Evolutionary conservation across 1,284 basidiomycete species (phyloP), one percentile per base, ranked within the genome.

Genomic region (Ceratobasidium sp.): DNA sequence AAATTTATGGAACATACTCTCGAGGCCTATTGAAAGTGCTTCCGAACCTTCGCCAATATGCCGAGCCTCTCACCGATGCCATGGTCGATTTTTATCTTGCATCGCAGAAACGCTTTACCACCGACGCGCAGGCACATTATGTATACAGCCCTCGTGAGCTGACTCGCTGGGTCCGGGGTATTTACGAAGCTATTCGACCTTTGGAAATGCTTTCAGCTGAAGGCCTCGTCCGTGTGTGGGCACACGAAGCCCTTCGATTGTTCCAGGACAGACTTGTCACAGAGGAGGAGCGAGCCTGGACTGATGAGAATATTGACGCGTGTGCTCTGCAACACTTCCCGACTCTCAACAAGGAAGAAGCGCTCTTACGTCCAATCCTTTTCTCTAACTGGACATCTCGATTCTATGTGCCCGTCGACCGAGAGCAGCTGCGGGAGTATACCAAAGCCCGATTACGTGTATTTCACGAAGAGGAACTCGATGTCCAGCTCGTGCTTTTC

Each of bases 311-410:
- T 80, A 94, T 99, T 76, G 95, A 99, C 82, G 81, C 86, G n/a
- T 91, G 90, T 20, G 97, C 97, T 0, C 87, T 92, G 85, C 87
- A 91, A 76, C 91, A 97, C 83, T 99, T 99, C 91, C 97, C 97
- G 0, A 96, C 93, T 6, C 92, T 98, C 83, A 92, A 94, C 82
- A 88, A 89, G 39, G 90, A 91, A 23, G 94, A 97, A 82, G 93
- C 95, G 0, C 88, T 99, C 35, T 84, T 82, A 31, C 90, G 98
- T 26, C 98, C 98, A 0, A 97, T 99, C 80, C 86, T 99, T 45
- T 99, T 97, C 88, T 98, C 96, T 4, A 99, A 99, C 83, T 99
- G 98, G 98, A 98, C 97, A 0, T 97, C 97, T n/a, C 96, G 97
- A 85, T 88, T 98, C 83, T 99, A 99, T 83, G 91, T 98, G 76